A percentile compares a stretch with the other conserved stretches of the same genome.
Conservation (phyloP, 345 rosid genomes). For the Syzygium grande region DNA sequence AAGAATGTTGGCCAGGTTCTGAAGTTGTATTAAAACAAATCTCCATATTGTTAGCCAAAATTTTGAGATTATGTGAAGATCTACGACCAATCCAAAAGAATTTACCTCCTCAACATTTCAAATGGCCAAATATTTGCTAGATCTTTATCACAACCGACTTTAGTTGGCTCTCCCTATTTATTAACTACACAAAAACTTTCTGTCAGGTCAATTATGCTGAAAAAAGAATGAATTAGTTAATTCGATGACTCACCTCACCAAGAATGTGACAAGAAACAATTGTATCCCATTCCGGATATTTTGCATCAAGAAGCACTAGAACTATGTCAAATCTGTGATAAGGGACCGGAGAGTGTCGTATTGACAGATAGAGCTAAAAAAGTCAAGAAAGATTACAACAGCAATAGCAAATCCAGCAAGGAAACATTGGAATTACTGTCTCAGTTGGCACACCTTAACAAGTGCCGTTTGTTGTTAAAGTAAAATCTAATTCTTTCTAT, state of each 20-base stretch:
- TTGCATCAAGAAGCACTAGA: conserved; percentile 78
- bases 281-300: conserved; percentile 92
- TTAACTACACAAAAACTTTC: background rate
- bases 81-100: background rate
- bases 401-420: background rate
- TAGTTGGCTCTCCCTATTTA: conserved; percentile 34
- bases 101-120: too few relatives aligned
- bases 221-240: background rate
- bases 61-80: background rate
- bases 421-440: background rate
- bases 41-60: background rate
- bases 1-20: background rate
- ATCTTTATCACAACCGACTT: conserved; percentile 33
- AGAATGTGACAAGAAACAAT: conserved; percentile 96
- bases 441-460: background rate
- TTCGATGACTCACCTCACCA: conserved; percentile 34
- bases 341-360: conserved; percentile 85
- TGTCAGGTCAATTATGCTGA: background rate
- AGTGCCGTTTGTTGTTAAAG: background rate
- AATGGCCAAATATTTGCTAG: too few relatives aligned
- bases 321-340: conserved; percentile 85
- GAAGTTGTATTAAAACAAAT: background rate
- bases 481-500: background rate
- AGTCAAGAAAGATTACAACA: conserved; percentile 36
- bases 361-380: conserved; percentile 77